phyloP scores from a whole-genome alignment of 805 yeast species.

The Ogataea pignaliae region DNA sequence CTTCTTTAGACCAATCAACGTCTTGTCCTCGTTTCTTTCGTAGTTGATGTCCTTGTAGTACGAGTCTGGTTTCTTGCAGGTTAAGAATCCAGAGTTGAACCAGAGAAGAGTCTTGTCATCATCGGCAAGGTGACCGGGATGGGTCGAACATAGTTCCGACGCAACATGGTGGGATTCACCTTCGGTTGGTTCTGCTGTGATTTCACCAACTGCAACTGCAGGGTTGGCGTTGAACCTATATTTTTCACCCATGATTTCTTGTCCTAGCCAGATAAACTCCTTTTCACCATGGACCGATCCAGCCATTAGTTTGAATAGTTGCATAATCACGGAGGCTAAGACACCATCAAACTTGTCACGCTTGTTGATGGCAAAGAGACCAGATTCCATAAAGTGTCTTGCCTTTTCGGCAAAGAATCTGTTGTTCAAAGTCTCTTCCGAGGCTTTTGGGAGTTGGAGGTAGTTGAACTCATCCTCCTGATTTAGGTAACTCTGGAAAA shows the following conservation, averaged over 20 bases:
- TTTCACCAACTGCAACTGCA: constrained; percentile 55
- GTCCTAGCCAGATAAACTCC: constrained; percentile 73
- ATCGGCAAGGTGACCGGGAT: constrained; percentile 57
- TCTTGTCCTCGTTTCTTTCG: constrained; percentile 23
- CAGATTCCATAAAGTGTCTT: constrained; percentile 46
- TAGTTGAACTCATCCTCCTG: constrained; percentile 36
- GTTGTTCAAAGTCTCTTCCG: constrained; percentile 32
- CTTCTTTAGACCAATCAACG: constrained; percentile 29
- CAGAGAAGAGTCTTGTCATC: constrained; percentile 51
- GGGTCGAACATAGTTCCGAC: constrained; percentile 53
- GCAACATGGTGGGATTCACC: constrained; percentile 20
- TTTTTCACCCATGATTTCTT: constrained; percentile 49
- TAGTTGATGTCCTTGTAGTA: constrained; percentile 35
- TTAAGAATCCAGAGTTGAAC: constrained; percentile 67
- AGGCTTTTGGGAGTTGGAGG: constrained; percentile 33
- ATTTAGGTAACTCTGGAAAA: constrained; percentile 46
- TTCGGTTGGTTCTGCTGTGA: constrained; percentile 24
- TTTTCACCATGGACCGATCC: constrained; percentile 73
- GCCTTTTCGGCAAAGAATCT: constrained; percentile 39
- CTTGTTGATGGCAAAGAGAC: constrained; percentile 44
- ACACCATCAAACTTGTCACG: constrained; percentile 46
- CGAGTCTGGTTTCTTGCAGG: constrained; percentile 46
- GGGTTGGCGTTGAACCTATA: constrained; percentile 46
- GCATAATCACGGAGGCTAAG: constrained; percentile 38
- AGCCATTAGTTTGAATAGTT: constrained; percentile 38